phyloP scores from a whole-genome alignment of 306 rosid species.

The Amphicarpaea edgeworthii region DNA sequence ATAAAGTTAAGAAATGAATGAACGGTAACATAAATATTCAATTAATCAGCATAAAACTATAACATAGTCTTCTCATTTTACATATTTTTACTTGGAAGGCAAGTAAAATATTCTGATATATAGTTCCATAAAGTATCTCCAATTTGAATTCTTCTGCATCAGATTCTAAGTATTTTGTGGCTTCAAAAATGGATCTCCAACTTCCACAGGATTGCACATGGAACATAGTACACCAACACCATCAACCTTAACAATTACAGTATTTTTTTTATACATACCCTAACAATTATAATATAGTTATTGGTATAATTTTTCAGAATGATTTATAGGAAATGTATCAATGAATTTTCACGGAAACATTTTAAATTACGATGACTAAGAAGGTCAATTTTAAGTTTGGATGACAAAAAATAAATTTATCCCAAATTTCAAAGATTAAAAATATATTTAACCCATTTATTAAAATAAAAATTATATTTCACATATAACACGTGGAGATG shows the following conservation, averaged over 20 bases:
- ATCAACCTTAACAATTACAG: conserved; percentile 8
- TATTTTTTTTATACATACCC: too few species aligned
- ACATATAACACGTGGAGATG: too few species aligned
- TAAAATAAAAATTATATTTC: too few species aligned
- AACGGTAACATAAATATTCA: conserved; percentile 24
- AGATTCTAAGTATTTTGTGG: conserved; percentile 87
- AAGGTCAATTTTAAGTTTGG: too few species aligned
- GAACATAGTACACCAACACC: conserved; percentile 23
- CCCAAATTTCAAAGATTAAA: too few species aligned
- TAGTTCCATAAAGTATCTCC: conserved; percentile 69
- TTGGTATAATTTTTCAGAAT: not conserved
- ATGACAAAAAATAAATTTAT: too few species aligned
- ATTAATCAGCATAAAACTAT: conserved; percentile 26
- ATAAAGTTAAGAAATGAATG: conserved; percentile 32
- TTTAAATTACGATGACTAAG: too few species aligned
- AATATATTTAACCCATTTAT: too few species aligned
- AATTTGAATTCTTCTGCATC: conserved; percentile 40
- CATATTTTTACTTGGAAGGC: conserved; percentile 75
- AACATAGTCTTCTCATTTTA: conserved; percentile 35
- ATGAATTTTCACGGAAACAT: too few species aligned
- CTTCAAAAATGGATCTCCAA: conserved; percentile 87
- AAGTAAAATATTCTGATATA: conserved; percentile 81
- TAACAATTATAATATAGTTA: not conserved
- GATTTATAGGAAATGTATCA: not conserved
- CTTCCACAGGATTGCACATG: conserved; percentile 50